phyloP scores from a whole-genome alignment of 1,284 basidiomycete genomes.

The Moniliophthora roreri region DNA sequence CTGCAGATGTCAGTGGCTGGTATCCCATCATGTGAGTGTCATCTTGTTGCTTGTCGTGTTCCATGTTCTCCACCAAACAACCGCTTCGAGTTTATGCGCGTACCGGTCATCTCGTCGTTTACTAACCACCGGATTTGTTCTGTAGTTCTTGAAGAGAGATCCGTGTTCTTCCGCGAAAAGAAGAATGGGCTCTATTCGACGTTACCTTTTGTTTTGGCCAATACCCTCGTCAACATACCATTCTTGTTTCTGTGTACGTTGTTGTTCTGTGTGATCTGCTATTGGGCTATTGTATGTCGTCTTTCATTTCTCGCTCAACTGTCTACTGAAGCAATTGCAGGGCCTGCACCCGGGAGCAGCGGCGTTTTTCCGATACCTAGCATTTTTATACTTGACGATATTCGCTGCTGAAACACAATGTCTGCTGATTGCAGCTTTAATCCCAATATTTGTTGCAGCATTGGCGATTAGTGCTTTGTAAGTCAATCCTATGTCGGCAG shows the following conservation, averaged over 20 bases:
- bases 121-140: background rate
- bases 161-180: conserved; percentile 51
- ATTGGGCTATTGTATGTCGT: conserved; percentile 37
- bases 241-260: conserved; percentile 55
- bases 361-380: conserved; percentile 55
- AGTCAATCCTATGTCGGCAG: conserved; percentile 14
- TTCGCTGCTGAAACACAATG: conserved; percentile 57
- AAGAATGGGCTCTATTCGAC: conserved; percentile 61
- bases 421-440: conserved; percentile 47
- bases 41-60: background rate
- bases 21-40: conserved; percentile 40
- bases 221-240: conserved; percentile 59
- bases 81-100: background rate
- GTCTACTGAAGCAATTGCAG: conserved; percentile 18
- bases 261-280: conserved; percentile 43
- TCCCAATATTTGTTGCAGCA: conserved; percentile 64
- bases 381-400: conserved; percentile 56
- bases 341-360: conserved; percentile 48
- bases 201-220: conserved; percentile 45
- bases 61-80: background rate
- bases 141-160: conserved; percentile 49
- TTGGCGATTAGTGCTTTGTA: conserved; percentile 56
- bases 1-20: conserved; percentile 48
- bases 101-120: background rate
- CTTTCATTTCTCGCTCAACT: background rate